These are phyloP conservation scores for Solanum chiquidenum DNA, from an alignment of 257 asterid genomes.

Conservation along the genomic window DNA sequence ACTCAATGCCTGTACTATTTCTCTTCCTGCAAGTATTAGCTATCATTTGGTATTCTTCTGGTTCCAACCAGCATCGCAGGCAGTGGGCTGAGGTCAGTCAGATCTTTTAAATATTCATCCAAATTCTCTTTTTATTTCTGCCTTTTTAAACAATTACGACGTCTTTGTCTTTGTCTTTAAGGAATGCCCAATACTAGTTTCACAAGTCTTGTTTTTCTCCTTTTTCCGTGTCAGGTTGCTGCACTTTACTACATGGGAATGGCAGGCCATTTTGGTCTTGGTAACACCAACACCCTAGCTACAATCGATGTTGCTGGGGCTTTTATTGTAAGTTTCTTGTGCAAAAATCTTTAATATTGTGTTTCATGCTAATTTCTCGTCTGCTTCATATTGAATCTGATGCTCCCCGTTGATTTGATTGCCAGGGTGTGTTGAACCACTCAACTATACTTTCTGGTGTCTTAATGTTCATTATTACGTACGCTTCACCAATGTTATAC, in stretches of 20 bases:
- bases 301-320: constrained; percentile 96
- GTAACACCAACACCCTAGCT: constrained; percentile 90
- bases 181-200: background rate
- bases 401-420: background rate
- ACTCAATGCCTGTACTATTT: constrained; percentile 50
- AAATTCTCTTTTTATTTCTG: background rate
- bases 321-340: constrained; percentile 41
- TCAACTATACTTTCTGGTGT: constrained; percentile 75
- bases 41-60: constrained; percentile 27
- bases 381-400: constrained; percentile 1
- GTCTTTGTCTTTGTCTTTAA: background rate
- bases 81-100: constrained; percentile 78
- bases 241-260: constrained; percentile 73
- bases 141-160: background rate
- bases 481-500: constrained; percentile 68
- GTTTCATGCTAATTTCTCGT: background rate
- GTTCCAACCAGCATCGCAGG: constrained; percentile 24
- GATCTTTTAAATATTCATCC: background rate
- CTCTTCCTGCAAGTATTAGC: constrained; percentile 55
- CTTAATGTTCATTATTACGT: constrained; percentile 83
- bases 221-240: constrained; percentile 42
- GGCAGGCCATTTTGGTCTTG: constrained; percentile 92
- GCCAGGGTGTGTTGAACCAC: constrained; percentile 84
- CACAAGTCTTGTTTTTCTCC: background rate
- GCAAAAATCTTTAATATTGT: background rate